These are phyloP conservation scores for Coemansia sp. DNA, from an alignment of 192 early-diverging fungal species.

Conservation along the genomic window DNA sequence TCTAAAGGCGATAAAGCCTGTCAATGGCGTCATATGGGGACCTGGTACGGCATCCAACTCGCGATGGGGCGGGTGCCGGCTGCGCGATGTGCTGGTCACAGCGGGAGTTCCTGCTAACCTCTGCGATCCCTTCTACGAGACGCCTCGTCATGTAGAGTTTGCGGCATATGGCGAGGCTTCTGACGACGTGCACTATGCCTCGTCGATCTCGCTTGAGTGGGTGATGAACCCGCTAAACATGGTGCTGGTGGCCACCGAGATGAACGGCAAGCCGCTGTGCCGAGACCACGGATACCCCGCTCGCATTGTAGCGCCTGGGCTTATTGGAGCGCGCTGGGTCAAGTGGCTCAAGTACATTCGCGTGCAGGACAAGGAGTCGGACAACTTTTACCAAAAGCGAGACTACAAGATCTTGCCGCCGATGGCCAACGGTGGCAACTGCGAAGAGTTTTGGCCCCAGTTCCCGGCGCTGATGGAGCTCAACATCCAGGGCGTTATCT, in stretches of 20 bases:
- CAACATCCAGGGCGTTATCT: conserved; percentile 80
- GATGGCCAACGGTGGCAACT: conserved; percentile 56
- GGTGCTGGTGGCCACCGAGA: conserved; percentile 76
- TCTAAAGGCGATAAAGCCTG: conserved; percentile 72
- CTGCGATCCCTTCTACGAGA: conserved; percentile 50
- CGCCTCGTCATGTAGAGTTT: conserved; percentile 63
- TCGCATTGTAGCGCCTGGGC: conserved; percentile 86
- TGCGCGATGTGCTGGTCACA: conserved; percentile 72
- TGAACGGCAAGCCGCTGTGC: conserved; percentile 73
- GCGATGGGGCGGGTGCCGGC: conserved; percentile 74
- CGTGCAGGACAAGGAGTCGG: conserved; percentile 62
- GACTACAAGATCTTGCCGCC: conserved; percentile 90
- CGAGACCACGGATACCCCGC: conserved; percentile 89
- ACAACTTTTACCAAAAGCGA: conserved; percentile 72
- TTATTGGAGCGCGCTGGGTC: conserved; percentile 86
- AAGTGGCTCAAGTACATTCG: conserved; percentile 78
- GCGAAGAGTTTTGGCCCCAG: conserved; percentile 50
- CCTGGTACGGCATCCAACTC: conserved; percentile 80
- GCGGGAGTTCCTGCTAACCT: conserved; percentile 62
- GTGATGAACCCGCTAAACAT: conserved; percentile 70
- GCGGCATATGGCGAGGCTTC: conserved; percentile 67
- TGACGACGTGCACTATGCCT: conserved; percentile 79
- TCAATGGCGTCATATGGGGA: conserved; percentile 83
- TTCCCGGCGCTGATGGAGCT: conserved; percentile 68
- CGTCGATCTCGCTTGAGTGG: conserved; percentile 67